Base-by-base conservation (phyloP, 208 protist species). In the Strigomonas culicis region DNA sequence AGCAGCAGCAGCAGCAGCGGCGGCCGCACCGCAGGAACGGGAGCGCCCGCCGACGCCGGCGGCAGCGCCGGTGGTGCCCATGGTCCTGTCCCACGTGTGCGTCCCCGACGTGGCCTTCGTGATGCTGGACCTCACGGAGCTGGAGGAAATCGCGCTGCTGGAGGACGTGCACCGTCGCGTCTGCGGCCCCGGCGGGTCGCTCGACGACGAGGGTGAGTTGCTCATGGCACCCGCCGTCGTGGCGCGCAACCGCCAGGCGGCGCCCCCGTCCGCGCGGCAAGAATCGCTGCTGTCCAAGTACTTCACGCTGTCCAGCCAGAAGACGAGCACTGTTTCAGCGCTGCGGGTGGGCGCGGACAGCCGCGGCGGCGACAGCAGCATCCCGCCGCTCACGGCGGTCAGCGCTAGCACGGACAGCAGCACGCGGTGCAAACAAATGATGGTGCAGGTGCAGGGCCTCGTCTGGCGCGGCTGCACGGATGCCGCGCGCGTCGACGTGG, bases 91-190 rank as follows among this genome's bases (percentile, higher is more conserved):
- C 7, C 57, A 47, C 17, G 36, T 50, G 21, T 34, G 34, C 39
- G n/a, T 61, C 3, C 57, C 57, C 28, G 57, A 61, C 21, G 36
- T 41, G 19, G 36, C 30, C 4, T 28, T 61, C 25, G 43, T 36
- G 11, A 46, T 61, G 32, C 32, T 47, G 2, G 43, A 47, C 34
- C 36, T 61, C 22, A 41, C 6, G 1, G 32, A 61, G 15, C 36
- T 50, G 32, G 57, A 61, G 34, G 57, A 61, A 19, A 4, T 49
- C 4, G 27, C 44, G 27, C 39, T 61, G 32, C 36, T 61, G n/a
- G 34, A 47, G 25, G 32, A 61, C 15, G 39, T 44, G 15, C 39
- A 44, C 39, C 39, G 39, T 17, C 39, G 39, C 39, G 39, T 44
- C 11, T 44, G 39, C 19, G 19, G 39, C 39, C 8, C 1, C 1